phyloP scores from a whole-genome alignment of 768 basidiomycete genomes.

The Pleurotus djamor region DNA sequence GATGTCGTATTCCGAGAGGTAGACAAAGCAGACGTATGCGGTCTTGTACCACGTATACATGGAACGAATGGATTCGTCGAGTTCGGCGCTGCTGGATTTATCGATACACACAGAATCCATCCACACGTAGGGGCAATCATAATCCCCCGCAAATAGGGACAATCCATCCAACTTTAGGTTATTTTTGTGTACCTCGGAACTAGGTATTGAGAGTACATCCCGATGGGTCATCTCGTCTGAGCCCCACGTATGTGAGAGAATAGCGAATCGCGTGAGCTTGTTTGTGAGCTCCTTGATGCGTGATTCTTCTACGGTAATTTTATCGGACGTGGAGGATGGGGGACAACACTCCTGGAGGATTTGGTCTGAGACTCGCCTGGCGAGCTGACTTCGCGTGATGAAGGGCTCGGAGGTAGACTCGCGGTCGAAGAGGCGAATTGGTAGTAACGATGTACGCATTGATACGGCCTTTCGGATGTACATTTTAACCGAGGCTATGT shows the following conservation, averaged over 20 bases:
- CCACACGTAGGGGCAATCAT: not conserved
- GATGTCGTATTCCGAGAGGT: no score
- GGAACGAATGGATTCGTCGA: slow-evolving; percentile 1
- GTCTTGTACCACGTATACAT: slow-evolving; percentile 3
- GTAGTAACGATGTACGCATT: no score
- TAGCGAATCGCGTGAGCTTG: not conserved
- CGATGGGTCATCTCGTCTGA: not conserved
- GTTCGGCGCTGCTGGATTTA: not conserved
- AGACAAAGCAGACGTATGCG: not conserved
- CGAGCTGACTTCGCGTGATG: no score
- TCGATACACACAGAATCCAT: not conserved
- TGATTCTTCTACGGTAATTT: no score
- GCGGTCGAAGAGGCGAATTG: no score
- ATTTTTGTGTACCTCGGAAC: not conserved
- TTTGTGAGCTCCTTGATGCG: no score
- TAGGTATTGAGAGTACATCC: not conserved
- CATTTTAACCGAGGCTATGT: no score
- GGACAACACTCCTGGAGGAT: no score
- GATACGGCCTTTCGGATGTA: no score
- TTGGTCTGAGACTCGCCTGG: no score
- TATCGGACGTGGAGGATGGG: no score
- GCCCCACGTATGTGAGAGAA: not conserved
- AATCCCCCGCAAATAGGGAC: not conserved
- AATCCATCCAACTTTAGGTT: not conserved
- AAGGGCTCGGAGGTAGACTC: no score